These are phyloP conservation scores for Fusarium staphyleae DNA, from an alignment of 2,329 filamentous ascomycete species.

Conservation along the genomic window DNA sequence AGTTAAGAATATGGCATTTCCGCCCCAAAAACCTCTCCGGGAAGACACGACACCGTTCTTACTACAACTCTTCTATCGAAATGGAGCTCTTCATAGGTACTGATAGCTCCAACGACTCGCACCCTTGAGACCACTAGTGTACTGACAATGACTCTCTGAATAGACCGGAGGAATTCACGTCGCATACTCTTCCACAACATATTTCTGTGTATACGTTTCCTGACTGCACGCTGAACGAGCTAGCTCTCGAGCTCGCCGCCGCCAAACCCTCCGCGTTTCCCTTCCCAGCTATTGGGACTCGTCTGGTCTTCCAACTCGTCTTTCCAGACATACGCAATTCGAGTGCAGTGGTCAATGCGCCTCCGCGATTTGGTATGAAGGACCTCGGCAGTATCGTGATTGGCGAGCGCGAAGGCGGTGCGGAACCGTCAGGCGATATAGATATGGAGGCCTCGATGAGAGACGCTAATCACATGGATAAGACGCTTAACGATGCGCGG, in stretches of 20 bases:
- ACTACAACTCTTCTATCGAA: slow-evolving; percentile 83
- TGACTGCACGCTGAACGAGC: slow-evolving; percentile 79
- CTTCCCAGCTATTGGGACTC: slow-evolving; percentile 77
- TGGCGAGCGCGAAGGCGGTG: slow-evolving; percentile 61
- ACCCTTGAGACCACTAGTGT: not conserved
- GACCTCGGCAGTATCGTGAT: slow-evolving; percentile 86
- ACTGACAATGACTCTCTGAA: not conserved
- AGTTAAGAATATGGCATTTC: slow-evolving; percentile 21
- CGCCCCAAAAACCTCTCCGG: slow-evolving; percentile 58
- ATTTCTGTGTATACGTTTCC: slow-evolving; percentile 88
- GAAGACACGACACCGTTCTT: slow-evolving; percentile 83
- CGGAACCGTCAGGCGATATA: slow-evolving; percentile 50
- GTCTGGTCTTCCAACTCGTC: slow-evolving; percentile 86
- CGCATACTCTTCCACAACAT: slow-evolving; percentile 66
- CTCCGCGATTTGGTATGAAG: slow-evolving; percentile 73
- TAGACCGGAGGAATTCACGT: slow-evolving; percentile 74
- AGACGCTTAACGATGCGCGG: slow-evolving; percentile 76
- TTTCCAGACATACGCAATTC: slow-evolving; percentile 72
- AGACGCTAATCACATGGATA: slow-evolving; percentile 67
- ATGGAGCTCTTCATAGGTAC: slow-evolving; percentile 74
- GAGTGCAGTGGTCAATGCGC: slow-evolving; percentile 36
- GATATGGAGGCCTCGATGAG: slow-evolving; percentile 44
- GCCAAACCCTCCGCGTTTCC: slow-evolving; percentile 73
- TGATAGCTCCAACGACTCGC: not conserved
- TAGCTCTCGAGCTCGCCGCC: slow-evolving; percentile 77